These are phyloP conservation scores for Zymoseptoria passerinii DNA, from an alignment of 2,329 filamentous ascomycete species.

Conservation along the genomic window DNA sequence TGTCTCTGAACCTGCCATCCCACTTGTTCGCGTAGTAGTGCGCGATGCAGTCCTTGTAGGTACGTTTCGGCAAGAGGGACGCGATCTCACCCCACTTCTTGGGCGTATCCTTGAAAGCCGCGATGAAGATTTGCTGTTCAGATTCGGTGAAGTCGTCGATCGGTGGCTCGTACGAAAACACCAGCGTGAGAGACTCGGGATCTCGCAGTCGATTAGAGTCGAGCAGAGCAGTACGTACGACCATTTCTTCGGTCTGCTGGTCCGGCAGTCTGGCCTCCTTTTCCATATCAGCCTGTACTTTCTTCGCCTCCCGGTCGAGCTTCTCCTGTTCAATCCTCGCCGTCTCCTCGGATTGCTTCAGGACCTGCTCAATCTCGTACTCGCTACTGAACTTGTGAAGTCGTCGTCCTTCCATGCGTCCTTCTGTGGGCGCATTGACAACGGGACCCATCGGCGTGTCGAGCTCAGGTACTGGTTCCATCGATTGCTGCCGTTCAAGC, in stretches of 20 bases:
- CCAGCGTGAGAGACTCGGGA: slow-evolving; percentile 57
- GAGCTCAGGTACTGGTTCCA: slow-evolving; percentile 34
- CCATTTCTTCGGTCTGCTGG: slow-evolving; percentile 57
- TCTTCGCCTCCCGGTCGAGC: slow-evolving; percentile 45
- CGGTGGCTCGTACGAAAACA: slow-evolving; percentile 65
- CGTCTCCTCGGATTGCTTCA: slow-evolving; percentile 65
- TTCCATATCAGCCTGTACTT: slow-evolving; percentile 63
- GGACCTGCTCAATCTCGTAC: slow-evolving; percentile 61
- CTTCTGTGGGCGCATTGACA: slow-evolving; percentile 20
- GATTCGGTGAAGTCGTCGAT: slow-evolving; percentile 66
- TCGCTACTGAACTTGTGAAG: slow-evolving; percentile 57
- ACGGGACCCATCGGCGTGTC: slow-evolving; percentile 40
- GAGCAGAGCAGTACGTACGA: slow-evolving; percentile 50
- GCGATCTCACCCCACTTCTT: slow-evolving; percentile 80
- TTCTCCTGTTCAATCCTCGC: slow-evolving; percentile 59
- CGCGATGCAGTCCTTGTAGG: slow-evolving; percentile 73
- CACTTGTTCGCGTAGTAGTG: slow-evolving; percentile 80
- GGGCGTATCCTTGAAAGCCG: slow-evolving; percentile 63
- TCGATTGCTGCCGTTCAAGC: slow-evolving; percentile 28
- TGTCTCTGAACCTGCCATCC: slow-evolving; percentile 67
- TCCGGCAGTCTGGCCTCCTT: slow-evolving; percentile 68
- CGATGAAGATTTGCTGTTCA: slow-evolving; percentile 63
- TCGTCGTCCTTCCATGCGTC: slow-evolving; percentile 40
- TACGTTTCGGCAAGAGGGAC: slow-evolving; percentile 55
- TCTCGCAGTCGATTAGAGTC: slow-evolving; percentile 59